Evolutionary conservation across 768 basidiomycete species (phyloP), one percentile per base, ranked within the genome.

Genomic region (Calvatia gigantea): DNA sequence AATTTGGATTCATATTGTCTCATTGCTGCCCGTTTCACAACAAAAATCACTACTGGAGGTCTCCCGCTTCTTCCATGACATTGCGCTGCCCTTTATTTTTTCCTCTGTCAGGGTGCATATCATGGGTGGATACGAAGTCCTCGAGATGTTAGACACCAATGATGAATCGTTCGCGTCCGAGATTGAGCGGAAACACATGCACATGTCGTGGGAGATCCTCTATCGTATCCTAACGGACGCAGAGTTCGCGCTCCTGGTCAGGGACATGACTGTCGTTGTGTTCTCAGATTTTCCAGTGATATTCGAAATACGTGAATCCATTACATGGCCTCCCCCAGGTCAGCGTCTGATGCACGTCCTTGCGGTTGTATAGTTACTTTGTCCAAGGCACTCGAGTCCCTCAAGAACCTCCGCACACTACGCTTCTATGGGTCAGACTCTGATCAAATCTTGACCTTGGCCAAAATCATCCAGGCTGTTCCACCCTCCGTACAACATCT

Each of bases 141-240:
- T 60, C 44, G 48, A 55, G 19, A 69, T 70, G 66, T 64, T 72
- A 23, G 71, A 72, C 56, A 69, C 70, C 32, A 56, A 61, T 21
- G 59, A 67, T 32, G 41, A 62, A 9, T 58, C 64, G 6, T 70
- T 70, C 57, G 62, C 66, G 15, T 59, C 65, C 12, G 67, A 70
- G 43, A 61, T 63, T 11, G 62, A 70, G 12, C 54, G 57, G 29
- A 67, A 62, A 42, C 57, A 73, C n/a, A 69, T 72, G 63, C 57
- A 65, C 54, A 70, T 64, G 19, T 75, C 74, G 6, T 77, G 72
- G 71, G 74, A 73, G 52, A 63, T 75, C 28, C 69, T 75, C 39
- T 65, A 71, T 39, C 68, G 67, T 47, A 75, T 75, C 43, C 62
- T 64, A 47, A 62, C 64, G 31, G 69, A 72, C 28, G 65, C 67